phyloP scores from a whole-genome alignment of 1,284 basidiomycete genomes.

The Cutaneotrichosporon curvatum region DNA sequence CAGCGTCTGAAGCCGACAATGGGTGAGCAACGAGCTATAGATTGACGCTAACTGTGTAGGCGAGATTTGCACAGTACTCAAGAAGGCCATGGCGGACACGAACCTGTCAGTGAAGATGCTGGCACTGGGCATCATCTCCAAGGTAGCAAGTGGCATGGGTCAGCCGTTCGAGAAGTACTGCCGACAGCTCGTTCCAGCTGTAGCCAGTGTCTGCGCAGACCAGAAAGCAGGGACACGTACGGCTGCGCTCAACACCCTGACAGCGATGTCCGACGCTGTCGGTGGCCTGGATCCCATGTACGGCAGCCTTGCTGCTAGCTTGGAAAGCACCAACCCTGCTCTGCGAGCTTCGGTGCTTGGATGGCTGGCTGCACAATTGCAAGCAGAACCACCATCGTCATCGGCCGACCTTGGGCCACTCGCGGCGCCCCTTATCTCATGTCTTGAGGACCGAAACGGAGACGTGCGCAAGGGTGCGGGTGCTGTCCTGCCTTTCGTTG shows the following conservation, averaged over 20 bases:
- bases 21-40: constrained; percentile 52
- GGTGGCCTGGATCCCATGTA: constrained; percentile 78
- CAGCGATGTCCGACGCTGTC: constrained; percentile 76
- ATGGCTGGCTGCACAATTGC: constrained; percentile 60
- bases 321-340: constrained; percentile 83
- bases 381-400: constrained; percentile 45
- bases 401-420: constrained; percentile 69
- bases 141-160: constrained; percentile 89
- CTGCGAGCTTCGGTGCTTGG: constrained; percentile 75
- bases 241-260: constrained; percentile 69
- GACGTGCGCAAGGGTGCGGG: constrained; percentile 91
- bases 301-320: constrained; percentile 63
- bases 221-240: constrained; percentile 83
- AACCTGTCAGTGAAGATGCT: constrained; percentile 90
- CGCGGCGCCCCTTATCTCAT: constrained; percentile 63
- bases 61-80: constrained; percentile 82
- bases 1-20: constrained; percentile 85
- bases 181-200: constrained; percentile 65
- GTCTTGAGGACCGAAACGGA: constrained; percentile 82
- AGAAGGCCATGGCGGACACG: constrained; percentile 79
- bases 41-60: constrained; percentile 49
- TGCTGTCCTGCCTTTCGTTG: constrained; percentile 69
- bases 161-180: constrained; percentile 87
- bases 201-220: constrained; percentile 82
- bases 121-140: constrained; percentile 81